Base-by-base conservation (phyloP, 176 grass and related monocot genomes). In the Aegilops bicornis region DNA sequence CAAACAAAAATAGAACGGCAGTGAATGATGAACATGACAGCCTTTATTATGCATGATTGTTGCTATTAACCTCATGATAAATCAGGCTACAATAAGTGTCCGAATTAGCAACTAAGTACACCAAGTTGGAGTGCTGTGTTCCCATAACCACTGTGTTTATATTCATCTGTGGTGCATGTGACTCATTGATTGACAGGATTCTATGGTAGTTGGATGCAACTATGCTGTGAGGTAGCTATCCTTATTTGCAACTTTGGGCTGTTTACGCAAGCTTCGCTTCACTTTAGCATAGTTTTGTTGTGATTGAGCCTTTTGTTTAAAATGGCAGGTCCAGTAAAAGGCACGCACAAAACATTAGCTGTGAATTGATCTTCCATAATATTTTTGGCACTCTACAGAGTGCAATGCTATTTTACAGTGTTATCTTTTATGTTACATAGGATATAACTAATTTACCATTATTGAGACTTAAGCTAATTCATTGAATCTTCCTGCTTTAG, bases 401-500 rank as follows among this genome's bases (percentile, higher is more conserved):
- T 43, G 50, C 50, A 74, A 62, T 4, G 60, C 3, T 68, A 47
- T 17, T 78, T 56, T 56, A 68, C n/a, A 33, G 62, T 31, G 7
- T 20, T 42, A 47, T 69, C 48, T 61, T 56, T 9, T 71, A 52
- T 77, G 13, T 43, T 67, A 13, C 4, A 32, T 58, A 78, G 79
- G 45, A 76, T 33, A 13, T 80, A 78, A 23, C 31, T 52, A 19
- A 58, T 80, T 36, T 50, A 76, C 39, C 27, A 50, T 52, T 16
- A 20, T 33, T 29, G 16, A 64, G 59, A 22, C 31, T 73, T 76
- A 30, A 84, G 50, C 24, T 84, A 40, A 84, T 84, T 76, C 59
- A 7, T 73, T 81, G 43, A 77, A 61, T 54, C 25, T 82, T 77
- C 15, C 8, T 68, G 22, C 47, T 76, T 74, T 76, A 95, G 93